Evolutionary conservation across 192 early-diverging fungal species (phyloP).

Genomic region (Allomyces macrogynus): DNA sequence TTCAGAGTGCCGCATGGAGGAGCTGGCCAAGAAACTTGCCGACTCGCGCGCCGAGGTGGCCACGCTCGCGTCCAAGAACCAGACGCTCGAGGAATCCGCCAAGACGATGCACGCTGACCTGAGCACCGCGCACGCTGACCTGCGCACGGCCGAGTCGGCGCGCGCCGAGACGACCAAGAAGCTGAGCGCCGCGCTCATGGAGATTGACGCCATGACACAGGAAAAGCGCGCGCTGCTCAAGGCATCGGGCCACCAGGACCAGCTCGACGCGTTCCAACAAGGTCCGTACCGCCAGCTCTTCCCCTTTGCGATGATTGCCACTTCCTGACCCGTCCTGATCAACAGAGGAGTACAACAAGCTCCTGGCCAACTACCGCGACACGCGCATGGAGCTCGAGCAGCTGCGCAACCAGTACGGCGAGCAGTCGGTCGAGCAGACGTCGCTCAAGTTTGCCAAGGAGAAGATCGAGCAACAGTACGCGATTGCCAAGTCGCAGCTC

Average conservation of each 20-base stretch:
- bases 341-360: background rate
- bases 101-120: background rate
- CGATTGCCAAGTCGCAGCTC: background rate
- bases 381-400: background rate
- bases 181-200: background rate
- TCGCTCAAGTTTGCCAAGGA: background rate
- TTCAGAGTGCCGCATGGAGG: background rate
- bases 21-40: background rate
- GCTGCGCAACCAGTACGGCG: background rate
- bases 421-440: background rate
- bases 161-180: background rate
- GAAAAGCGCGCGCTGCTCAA: background rate
- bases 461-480: background rate
- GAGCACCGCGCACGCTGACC: background rate
- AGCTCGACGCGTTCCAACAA: background rate
- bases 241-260: background rate
- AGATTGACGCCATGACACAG: background rate
- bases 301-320: background rate
- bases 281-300: background rate
- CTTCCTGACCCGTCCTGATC: background rate
- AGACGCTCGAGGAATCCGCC: background rate
- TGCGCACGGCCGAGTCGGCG: background rate
- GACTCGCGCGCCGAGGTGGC: background rate
- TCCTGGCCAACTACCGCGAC: background rate
- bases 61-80: background rate